Conservation (phyloP, 1,139 yeast genomes). For the Scheffersomyces cryptocercus region DNA sequence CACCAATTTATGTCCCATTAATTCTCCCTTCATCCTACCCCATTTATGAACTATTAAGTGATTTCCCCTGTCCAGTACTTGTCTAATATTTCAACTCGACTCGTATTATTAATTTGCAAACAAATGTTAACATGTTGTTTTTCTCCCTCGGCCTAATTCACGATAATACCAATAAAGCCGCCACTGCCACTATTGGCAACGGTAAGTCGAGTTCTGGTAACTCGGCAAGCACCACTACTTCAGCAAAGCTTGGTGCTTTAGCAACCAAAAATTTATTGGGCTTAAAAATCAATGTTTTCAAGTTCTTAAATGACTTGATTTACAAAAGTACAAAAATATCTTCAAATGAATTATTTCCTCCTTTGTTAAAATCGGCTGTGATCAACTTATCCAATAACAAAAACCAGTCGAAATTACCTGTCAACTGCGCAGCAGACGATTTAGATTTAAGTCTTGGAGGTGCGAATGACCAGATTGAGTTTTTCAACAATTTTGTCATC, state of each 20-base stretch:
- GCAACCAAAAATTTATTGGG: slow-evolving; percentile 1
- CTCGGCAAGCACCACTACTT: neutral
- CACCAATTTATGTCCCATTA: too few relatives aligned
- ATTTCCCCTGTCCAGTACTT: too few relatives aligned
- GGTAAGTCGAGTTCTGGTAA: neutral
- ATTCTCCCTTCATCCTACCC: too few relatives aligned
- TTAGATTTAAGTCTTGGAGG: slow-evolving; percentile 13
- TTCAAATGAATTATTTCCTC: slow-evolving; percentile 8
- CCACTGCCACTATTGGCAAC: neutral
- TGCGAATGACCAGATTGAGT: slow-evolving; percentile 17
- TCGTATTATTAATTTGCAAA: neutral
- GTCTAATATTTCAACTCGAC: too few relatives aligned
- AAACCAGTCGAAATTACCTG: neutral
- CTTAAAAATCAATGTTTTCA: slow-evolving; percentile 11
- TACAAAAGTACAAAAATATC: slow-evolving; percentile 5
- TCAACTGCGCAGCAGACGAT: slow-evolving; percentile 17
- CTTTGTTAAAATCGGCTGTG: slow-evolving; percentile 6
- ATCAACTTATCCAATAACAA: slow-evolving; percentile 9
- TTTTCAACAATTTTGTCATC: slow-evolving; percentile 7
- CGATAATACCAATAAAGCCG: neutral
- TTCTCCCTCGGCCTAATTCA: slow-evolving; percentile 1
- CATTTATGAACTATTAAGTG: too few relatives aligned
- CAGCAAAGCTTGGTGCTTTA: neutral
- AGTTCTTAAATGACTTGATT: slow-evolving; percentile 13
- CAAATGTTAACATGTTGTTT: neutral